Evolutionary conservation across 2,329 filamentous ascomycete species (phyloP), one percentile per base, ranked within the genome.

Genomic region (Aspergillus tubingensis): DNA sequence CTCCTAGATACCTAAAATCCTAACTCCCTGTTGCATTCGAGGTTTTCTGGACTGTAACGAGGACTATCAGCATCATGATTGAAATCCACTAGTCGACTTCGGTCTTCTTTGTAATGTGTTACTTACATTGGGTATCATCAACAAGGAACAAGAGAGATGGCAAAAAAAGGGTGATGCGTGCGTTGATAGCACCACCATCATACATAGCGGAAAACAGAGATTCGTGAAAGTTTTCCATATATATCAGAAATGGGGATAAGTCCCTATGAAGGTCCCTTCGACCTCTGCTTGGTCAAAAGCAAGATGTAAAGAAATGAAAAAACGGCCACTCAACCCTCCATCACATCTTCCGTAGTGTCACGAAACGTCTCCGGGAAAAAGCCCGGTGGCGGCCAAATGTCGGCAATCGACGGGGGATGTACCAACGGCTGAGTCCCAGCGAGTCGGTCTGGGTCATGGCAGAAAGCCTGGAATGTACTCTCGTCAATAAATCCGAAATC

Each of bases 401-500:
- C 76, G 5, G 73, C 75, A 50, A 77, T 77, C 3, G 74, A 77
- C 23, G 74, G 69, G 1, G 76, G 76, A 60, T 76, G 71, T 6
- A 77, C 68, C 23, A 77, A 55, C 17, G 75, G 71, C 38, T 75
- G 71, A 8, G 74, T 71, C 49, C 71, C 71, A 2, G 66, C 71
- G n/a, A 78, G 62, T 30, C 77, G 75, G 61, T 79, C 77, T 3
- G 77, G 77, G 57, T 80, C 77, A 62, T 80, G 76, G 30, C 77
- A 80, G 57, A 80, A 80, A 5, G 75, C 77, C 57, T 79, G 75
- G 57, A 80, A 80, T 2, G 77, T 79, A 19, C 66, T 74, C 51
- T 79, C 76, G 43, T 80, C 77, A n/a, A 76, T 62, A 52, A 80
- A 80, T 0, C 77, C 77, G 62, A 80, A 80, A 43, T 80, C 77